phyloP scores from a whole-genome alignment of 2,329 filamentous ascomycete genomes.

The Dothiorella sarmentorum region DNA sequence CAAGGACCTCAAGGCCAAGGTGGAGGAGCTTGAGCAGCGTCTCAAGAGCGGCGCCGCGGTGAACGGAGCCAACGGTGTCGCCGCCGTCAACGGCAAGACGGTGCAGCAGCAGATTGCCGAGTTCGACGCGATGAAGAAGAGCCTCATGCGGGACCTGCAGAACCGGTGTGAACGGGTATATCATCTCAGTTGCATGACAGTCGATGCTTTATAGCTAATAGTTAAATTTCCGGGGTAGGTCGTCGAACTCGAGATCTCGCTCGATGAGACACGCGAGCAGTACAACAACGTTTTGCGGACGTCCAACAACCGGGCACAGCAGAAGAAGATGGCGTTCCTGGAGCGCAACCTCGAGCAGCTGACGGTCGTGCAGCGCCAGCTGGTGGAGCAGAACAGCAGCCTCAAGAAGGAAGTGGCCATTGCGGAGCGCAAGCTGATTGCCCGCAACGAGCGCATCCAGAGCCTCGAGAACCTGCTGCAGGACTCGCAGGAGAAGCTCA shows the following conservation, averaged over 20 bases:
- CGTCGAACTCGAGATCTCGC: constrained; percentile 94
- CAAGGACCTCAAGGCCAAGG: constrained; percentile 71
- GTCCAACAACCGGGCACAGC: constrained; percentile 96
- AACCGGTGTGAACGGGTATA: constrained; percentile 88
- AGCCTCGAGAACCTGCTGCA: constrained; percentile 88
- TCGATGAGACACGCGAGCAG: constrained; percentile 96
- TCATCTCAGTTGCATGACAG: constrained; percentile 25
- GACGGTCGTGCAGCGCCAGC: constrained; percentile 92
- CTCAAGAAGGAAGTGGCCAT: constrained; percentile 99
- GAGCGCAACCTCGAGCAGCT: constrained; percentile 97
- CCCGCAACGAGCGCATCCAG: constrained; percentile 93
- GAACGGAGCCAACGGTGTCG: constrained; percentile 56
- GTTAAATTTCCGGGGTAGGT: constrained; percentile 42
- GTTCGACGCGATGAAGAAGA: constrained; percentile 99
- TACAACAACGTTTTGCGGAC: constrained; percentile 98
- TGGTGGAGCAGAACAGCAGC: constrained; percentile 95
- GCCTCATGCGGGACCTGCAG: constrained; percentile 95
- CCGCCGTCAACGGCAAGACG: constrained; percentile 71
- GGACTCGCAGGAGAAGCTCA: constrained; percentile 97
- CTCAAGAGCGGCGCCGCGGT: constrained; percentile 59
- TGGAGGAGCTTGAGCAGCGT: constrained; percentile 74
- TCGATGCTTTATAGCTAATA: constrained; percentile 16
- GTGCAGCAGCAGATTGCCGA: constrained; percentile 97
- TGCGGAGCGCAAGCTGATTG: constrained; percentile 93
- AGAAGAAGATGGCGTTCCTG: constrained; percentile 99